These are phyloP conservation scores for Acrodontium crateriforme DNA, from an alignment of 2,329 filamentous ascomycete genomes.

Conservation along the genomic window DNA sequence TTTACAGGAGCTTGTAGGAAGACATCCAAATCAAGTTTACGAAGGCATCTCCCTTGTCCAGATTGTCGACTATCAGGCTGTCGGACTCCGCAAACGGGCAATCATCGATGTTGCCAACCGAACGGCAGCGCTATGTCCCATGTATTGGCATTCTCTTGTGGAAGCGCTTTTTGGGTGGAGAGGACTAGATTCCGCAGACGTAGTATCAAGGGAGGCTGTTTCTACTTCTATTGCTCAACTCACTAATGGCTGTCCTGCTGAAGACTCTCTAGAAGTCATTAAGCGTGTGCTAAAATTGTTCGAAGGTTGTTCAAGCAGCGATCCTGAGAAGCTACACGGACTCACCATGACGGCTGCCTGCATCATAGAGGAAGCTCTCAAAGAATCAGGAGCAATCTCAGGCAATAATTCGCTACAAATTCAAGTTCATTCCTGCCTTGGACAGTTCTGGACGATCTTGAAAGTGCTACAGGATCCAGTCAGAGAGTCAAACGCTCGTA, in stretches of 20 bases:
- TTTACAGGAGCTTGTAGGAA: constrained; percentile 81
- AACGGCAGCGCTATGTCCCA: constrained; percentile 48
- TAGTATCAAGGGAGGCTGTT: constrained; percentile 56
- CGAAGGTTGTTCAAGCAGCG: constrained; percentile 36
- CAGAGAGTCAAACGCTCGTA: constrained; percentile 12
- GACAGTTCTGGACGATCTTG: constrained; percentile 3
- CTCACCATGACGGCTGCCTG: constrained; percentile 48
- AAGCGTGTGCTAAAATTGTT: constrained; percentile 33
- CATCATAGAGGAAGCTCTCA: constrained; percentile 31
- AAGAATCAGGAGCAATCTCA: background rate
- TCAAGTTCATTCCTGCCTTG: background rate
- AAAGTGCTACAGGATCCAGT: constrained; percentile 4
- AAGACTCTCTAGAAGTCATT: constrained; percentile 22
- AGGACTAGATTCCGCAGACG: constrained; percentile 70
- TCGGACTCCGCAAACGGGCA: constrained; percentile 73
- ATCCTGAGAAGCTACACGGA: constrained; percentile 59
- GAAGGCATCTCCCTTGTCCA: constrained; percentile 80
- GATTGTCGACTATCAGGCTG: constrained; percentile 80
- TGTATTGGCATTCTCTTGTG: constrained; percentile 56
- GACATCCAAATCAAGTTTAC: constrained; percentile 72
- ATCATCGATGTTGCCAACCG: constrained; percentile 61
- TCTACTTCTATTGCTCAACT: constrained; percentile 55
- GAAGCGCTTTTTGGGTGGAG: constrained; percentile 69
- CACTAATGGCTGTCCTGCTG: constrained; percentile 25
- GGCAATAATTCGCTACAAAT: background rate